phyloP scores from a whole-genome alignment of 2,329 filamentous ascomycete genomes.

The Colletotrichum magnum region DNA sequence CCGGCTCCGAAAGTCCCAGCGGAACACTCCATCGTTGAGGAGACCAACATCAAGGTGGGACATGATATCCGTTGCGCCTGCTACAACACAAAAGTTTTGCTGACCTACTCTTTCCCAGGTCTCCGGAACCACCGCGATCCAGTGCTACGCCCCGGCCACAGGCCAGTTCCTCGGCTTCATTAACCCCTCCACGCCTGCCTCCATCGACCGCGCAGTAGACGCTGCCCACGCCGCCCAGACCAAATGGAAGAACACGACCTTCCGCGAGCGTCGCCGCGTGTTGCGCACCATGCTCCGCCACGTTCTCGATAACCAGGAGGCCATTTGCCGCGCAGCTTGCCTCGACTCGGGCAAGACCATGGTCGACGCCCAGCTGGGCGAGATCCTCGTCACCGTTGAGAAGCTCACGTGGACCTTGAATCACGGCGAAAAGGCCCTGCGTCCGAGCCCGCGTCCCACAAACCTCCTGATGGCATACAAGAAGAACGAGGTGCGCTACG shows the following conservation, averaged over 20 bases:
- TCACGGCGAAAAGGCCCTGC: slow-evolving; percentile 87
- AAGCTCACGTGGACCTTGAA: slow-evolving; percentile 95
- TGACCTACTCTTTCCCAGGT: slow-evolving; percentile 53
- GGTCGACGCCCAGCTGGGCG: slow-evolving; percentile 92
- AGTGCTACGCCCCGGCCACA: slow-evolving; percentile 92
- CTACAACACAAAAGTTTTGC: background rate
- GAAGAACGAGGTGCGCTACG: slow-evolving; percentile 89
- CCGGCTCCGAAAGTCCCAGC: slow-evolving; percentile 73
- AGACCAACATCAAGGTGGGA: slow-evolving; percentile 71
- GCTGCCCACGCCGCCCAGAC: slow-evolving; percentile 81
- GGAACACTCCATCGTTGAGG: slow-evolving; percentile 69
- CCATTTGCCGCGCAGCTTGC: slow-evolving; percentile 87
- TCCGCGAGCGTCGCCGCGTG: slow-evolving; percentile 82
- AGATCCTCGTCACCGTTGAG: slow-evolving; percentile 94
- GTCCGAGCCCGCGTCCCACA: slow-evolving; percentile 81
- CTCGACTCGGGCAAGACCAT: slow-evolving; percentile 97
- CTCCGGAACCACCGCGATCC: slow-evolving; percentile 77
- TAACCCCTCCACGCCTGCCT: slow-evolving; percentile 81
- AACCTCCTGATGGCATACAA: slow-evolving; percentile 98
- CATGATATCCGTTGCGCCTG: background rate
- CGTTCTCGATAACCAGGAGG: slow-evolving; percentile 89
- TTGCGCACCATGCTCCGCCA: slow-evolving; percentile 85
- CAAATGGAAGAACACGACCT: slow-evolving; percentile 83
- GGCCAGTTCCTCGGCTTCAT: slow-evolving; percentile 85
- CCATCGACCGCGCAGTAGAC: slow-evolving; percentile 84